Evolutionary conservation across 1,284 basidiomycete genomes (phyloP).

Genomic region (Cystobasidium sp.): DNA sequence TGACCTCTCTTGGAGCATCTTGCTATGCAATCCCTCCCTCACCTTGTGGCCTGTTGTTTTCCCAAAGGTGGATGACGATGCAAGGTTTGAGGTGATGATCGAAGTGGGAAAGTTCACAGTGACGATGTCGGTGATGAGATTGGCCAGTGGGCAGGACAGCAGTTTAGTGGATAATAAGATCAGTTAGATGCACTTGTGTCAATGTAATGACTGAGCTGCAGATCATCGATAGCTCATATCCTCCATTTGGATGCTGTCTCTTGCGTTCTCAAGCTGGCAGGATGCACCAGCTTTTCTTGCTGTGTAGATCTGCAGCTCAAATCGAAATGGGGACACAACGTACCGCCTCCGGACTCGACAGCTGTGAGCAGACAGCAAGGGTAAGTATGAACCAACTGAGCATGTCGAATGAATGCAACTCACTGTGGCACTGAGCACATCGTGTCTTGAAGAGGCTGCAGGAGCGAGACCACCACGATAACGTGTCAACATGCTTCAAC

Average conservation of each 20-base stretch:
- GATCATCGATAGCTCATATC: too few relatives aligned
- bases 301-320: conserved; percentile 15
- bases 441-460: conserved; percentile 52
- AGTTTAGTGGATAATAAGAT: neutral
- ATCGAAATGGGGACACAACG: neutral
- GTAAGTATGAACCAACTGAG: too few relatives aligned
- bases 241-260: neutral
- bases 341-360: conserved; percentile 19
- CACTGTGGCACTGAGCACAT: conserved; percentile 93
- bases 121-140: conserved; percentile 16
- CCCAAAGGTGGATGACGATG: neutral
- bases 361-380: neutral
- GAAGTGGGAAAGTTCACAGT: neutral
- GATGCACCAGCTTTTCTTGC: neutral
- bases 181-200: neutral
- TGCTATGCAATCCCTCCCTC: neutral
- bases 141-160: neutral
- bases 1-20: too few relatives aligned
- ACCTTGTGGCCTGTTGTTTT: conserved; percentile 21
- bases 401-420: conserved; percentile 1
- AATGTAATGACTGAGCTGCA: neutral
- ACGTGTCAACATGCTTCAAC: neutral
- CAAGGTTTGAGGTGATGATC: neutral
- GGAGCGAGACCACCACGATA: neutral
- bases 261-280: neutral